These are phyloP conservation scores for Apiospora phragmitis DNA, from an alignment of 2,329 filamentous ascomycete genomes.

Conservation along the genomic window DNA sequence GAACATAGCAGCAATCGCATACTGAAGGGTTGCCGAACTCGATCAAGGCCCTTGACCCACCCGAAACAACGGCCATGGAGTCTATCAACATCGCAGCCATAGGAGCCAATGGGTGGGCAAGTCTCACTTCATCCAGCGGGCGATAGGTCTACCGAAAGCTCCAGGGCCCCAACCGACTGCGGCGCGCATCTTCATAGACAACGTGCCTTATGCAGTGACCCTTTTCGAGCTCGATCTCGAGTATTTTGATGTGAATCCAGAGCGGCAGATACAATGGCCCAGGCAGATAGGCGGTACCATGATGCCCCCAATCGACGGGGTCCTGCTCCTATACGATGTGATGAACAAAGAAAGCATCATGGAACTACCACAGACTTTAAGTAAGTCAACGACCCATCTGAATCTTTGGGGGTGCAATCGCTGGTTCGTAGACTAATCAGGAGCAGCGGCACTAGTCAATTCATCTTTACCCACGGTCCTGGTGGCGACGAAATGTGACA, in stretches of 20 bases:
- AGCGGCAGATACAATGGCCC: conserved; percentile 64
- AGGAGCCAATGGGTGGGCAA: conserved; percentile 67
- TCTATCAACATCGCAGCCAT: conserved; percentile 67
- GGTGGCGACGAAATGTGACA: conserved; percentile 89
- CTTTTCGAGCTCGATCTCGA: conserved; percentile 67
- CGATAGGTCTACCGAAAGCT: conserved; percentile 54
- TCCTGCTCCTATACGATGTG: conserved; percentile 85
- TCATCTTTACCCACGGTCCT: conserved; percentile 75
- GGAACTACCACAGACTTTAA: conserved; percentile 72
- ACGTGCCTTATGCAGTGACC: conserved; percentile 57
- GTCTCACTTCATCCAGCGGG: conserved; percentile 66
- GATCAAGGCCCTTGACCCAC: not conserved
- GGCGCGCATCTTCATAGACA: conserved; percentile 59
- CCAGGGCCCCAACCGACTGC: conserved; percentile 57
- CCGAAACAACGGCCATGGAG: conserved; percentile 44
- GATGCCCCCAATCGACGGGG: conserved; percentile 77
- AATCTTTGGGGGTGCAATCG: conserved; percentile 1
- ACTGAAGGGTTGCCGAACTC: not conserved
- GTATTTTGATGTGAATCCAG: conserved; percentile 60
- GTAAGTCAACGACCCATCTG: conserved; percentile 55
- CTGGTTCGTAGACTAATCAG: conserved; percentile 18
- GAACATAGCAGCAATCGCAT: not conserved
- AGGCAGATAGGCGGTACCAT: conserved; percentile 69
- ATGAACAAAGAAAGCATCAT: conserved; percentile 74
- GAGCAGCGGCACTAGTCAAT: conserved; percentile 69